phyloP scores from a whole-genome alignment of 176 grass and related monocot genomes.

The Cymbopogon citratus region DNA sequence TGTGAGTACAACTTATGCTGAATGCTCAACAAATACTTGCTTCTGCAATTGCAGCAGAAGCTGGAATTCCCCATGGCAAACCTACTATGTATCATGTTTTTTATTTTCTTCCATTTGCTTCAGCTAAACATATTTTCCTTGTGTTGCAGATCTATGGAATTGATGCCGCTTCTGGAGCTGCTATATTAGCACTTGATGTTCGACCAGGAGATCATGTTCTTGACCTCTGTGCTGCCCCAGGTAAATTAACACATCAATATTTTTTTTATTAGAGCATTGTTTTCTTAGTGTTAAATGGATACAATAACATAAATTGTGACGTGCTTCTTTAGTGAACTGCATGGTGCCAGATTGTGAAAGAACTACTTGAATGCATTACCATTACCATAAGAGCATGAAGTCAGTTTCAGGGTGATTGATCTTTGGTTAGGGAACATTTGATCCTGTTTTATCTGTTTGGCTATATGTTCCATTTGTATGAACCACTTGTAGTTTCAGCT shows the following conservation, averaged over 20 bases:
- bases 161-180: slow-evolving; percentile 91
- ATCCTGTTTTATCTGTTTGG: neutral
- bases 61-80: neutral
- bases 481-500: neutral
- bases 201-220: slow-evolving; percentile 79
- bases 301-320: neutral
- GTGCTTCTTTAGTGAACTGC: neutral
- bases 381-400: slow-evolving; percentile 12
- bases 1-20: neutral
- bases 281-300: slow-evolving; percentile 1
- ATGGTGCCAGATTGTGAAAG: neutral
- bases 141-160: slow-evolving; percentile 82
- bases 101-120: neutral
- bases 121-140: slow-evolving; percentile 18
- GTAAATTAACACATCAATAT: slow-evolving; percentile 29
- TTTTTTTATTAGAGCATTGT: neutral
- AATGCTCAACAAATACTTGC: neutral
- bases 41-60: neutral
- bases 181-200: slow-evolving; percentile 76
- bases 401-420: neutral
- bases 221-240: slow-evolving; percentile 92
- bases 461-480: neutral
- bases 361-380: neutral
- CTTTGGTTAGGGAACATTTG: neutral
- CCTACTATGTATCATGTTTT: neutral